Base-by-base conservation (phyloP, 2,329 filamentous ascomycete species). In the Hypoxylon sp. region DNA sequence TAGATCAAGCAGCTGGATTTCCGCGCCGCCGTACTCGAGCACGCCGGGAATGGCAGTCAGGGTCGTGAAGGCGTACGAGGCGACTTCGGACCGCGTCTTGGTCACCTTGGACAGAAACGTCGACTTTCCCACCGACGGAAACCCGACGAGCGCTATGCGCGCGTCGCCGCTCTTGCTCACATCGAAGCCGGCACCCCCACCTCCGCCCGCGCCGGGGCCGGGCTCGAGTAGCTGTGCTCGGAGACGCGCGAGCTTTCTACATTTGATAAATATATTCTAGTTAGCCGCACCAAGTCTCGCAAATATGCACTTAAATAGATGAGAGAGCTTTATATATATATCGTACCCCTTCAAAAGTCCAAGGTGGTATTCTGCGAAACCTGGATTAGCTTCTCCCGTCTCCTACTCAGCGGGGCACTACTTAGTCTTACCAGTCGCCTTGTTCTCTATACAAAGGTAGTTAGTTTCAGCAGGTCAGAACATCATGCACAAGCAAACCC, bases 21-120 rank as follows among this genome's bases (percentile, higher is more conserved):
- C 96, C 0, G 95, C 95, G 55, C 95, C 96, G 11, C 94, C 95
- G 79, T 99, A 99, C 82, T 97, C 94, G 56, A 99, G 86, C 39
- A 99, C 96, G 71, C 95, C 95, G 1, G 95, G 95, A 70, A 99
- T 99, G 34, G 95, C 96, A 8, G 95, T 99, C 46, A 99, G 84
- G 1, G 95, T 99, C 10, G 95, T 99, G 87, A 99, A 99, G 59
- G 94, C 89, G 76, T 99, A 99, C 0, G 95, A 92, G 0, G 95
- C 95, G 26, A 97, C 93, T 77, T 97, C 94, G 52, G 93, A 97
- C 75, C 93, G 93, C 39, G 96, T 99, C 81, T 97, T 98, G 51
- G 95, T 99, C 77, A 99, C 96, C 76, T 98, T 97, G 50, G 94
- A 97, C n/a, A 99, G 79, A 76, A 99, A 98, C 0, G 95, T 99